Conservation (phyloP, 768 basidiomycete species). For the Rhodocollybia butyracea region DNA sequence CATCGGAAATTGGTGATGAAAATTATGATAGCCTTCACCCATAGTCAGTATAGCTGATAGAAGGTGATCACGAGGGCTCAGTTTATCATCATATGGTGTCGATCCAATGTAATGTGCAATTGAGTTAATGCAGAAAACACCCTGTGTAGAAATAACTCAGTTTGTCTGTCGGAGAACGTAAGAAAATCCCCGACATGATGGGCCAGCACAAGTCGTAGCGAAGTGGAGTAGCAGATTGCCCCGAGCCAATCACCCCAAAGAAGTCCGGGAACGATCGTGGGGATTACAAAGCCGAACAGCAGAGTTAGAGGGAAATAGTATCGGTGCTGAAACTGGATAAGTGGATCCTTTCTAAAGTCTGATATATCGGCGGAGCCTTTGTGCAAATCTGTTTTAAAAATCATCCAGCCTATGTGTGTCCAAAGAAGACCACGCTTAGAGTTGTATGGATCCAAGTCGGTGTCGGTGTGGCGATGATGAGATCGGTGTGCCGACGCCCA, state of each 20-base stretch:
- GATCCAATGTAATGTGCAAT: slow-evolving; percentile 83
- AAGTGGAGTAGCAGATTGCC: slow-evolving; percentile 75
- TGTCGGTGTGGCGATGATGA: slow-evolving; percentile 75
- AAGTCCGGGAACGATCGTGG: slow-evolving; percentile 64
- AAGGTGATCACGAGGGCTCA: slow-evolving; percentile 75
- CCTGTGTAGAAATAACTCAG: slow-evolving; percentile 34
- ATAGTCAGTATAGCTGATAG: slow-evolving; percentile 81
- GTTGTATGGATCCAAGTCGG: slow-evolving; percentile 82
- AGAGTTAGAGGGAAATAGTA: slow-evolving; percentile 63
- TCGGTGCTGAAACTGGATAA: slow-evolving; percentile 77
- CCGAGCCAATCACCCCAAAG: slow-evolving; percentile 76
- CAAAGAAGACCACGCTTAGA: slow-evolving; percentile 33
- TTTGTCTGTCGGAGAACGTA: not conserved
- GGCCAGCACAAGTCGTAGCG: slow-evolving; percentile 66
- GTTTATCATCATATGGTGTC: slow-evolving; percentile 77
- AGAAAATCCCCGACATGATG: slow-evolving; percentile 62
- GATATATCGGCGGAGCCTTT: slow-evolving; percentile 73
- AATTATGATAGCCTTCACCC: slow-evolving; percentile 61
- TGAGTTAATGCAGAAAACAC: slow-evolving; percentile 88
- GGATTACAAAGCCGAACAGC: slow-evolving; percentile 70
- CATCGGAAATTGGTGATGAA: slow-evolving; percentile 90
- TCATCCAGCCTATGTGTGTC: slow-evolving; percentile 82
- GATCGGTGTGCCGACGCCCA: slow-evolving; percentile 84
- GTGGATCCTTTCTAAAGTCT: slow-evolving; percentile 64
- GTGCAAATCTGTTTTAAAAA: slow-evolving; percentile 69